A percentile compares a stretch with the other conserved stretches of the same genome.
phyloP scores from a whole-genome alignment of 1,139 yeast species.

The Yamadazyma aaseri region DNA sequence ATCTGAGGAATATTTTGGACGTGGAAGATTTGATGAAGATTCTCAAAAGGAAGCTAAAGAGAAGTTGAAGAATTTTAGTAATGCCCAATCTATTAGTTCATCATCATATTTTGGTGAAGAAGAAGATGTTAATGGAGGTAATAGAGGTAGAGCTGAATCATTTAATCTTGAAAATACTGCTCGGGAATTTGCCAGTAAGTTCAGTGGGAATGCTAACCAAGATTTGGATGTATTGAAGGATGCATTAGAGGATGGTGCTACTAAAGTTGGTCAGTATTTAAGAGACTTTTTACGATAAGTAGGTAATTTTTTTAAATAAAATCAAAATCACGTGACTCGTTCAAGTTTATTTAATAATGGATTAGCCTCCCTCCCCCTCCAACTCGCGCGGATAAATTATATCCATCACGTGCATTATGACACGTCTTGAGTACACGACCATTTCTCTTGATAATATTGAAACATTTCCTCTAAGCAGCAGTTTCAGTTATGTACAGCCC shows the following conservation, averaged over 20 bases:
- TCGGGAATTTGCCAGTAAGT: constrained; percentile 65
- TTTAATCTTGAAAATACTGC: constrained; percentile 55
- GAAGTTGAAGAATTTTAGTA: constrained; percentile 76
- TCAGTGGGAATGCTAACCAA: constrained; percentile 76
- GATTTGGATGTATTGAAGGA: constrained; percentile 86
- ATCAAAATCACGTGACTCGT: no score
- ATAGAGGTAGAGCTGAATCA: constrained; percentile 24
- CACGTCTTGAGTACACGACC: no score
- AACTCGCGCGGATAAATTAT: no score
- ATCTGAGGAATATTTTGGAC: constrained; percentile 90
- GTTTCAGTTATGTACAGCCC: no score
- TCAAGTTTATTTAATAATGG: no score
- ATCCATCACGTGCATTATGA: no score
- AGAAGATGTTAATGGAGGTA: constrained; percentile 29
- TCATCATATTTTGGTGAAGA: constrained; percentile 91
- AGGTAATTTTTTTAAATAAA: no score
- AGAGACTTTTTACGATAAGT: constrained; percentile 71
- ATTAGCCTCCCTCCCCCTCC: no score
- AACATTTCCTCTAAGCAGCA: no score
- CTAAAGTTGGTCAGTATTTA: constrained; percentile 76
- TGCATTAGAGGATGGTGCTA: constrained; percentile 94
- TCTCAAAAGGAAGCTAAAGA: constrained; percentile 77
- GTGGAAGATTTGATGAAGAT: constrained; percentile 77
- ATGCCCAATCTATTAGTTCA: constrained; percentile 89
- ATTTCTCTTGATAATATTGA: no score